Conservation (phyloP, 2,329 filamentous ascomycete genomes). For the Botrytis sinoallii region DNA sequence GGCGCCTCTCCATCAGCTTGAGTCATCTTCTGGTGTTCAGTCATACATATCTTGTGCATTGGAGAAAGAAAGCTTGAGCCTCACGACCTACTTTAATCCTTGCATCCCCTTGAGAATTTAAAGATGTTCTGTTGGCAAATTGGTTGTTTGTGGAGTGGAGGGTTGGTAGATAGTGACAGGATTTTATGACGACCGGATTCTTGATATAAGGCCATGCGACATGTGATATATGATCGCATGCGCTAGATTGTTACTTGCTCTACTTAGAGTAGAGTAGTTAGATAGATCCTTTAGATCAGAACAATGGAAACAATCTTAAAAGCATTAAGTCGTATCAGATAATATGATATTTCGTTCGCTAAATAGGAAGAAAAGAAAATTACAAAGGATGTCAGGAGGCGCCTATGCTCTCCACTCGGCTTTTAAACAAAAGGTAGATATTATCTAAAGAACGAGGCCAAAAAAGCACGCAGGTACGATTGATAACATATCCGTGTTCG, state of each 20-base stretch:
- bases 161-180: not conserved
- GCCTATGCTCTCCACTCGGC: not conserved
- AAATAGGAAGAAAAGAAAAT: not conserved
- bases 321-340: not conserved
- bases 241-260: not conserved
- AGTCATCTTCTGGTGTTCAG: constrained; percentile 1
- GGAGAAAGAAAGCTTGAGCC: not conserved
- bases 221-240: not conserved
- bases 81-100: constrained; percentile 9
- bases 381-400: not conserved
- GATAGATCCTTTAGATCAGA: not conserved
- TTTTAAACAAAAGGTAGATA: not conserved
- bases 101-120: not conserved
- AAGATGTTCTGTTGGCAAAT: too few species aligned
- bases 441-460: not conserved
- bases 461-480: not conserved
- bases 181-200: not conserved
- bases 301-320: too few species aligned
- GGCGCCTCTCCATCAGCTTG: constrained; percentile 1
- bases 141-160: not conserved
- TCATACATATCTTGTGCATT: constrained; percentile 4
- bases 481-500: not conserved
- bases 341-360: not conserved
- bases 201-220: not conserved
- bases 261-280: not conserved